Base-by-base conservation (phyloP, 176 grass and related monocot genomes). In the Carex parvula region DNA sequence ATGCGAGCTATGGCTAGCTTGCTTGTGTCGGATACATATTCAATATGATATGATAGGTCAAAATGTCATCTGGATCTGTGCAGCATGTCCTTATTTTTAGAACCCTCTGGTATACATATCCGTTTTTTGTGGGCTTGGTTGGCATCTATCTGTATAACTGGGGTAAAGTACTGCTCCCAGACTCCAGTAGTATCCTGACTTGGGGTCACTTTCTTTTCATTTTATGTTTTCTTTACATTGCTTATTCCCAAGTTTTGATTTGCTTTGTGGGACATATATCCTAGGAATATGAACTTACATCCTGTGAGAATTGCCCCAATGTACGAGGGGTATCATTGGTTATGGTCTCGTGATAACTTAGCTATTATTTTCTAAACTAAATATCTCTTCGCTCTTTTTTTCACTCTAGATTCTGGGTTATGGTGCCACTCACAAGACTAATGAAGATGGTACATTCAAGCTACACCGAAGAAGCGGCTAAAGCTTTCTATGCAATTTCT, bases 381-480 rank as follows among this genome's bases (percentile, higher is more conserved):
- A 30, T 75, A 41, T 82, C 21, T 82, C 15, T 80, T 70, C 9
- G 1, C 29, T 70, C 37, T 24, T 32, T 44, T 59, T 62, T n/a
- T 89, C 57, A 54, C 73, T 55, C 24, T 87, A 95, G 93, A 93
- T 93, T 87, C 85, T 95, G 26, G 85, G 79, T 87, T 89, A 93
- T 88, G 96, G 93, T 86, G 83, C 91, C n/a, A 86, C 81, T 98
- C 54, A 69, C 58, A 48, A 90, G 85, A 86, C 83, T 98, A 83
- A 89, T 93, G 84, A 93, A 95, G 85, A 95, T 99, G 96, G 91
- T 94, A 8, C 84, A 92, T 85, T 95, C 93, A 14, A 93, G 69
- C 54, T 92, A 87, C 54, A 57, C 79, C 54, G 89, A 93, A 83
- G 96, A 95, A 92, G 88, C 93, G 48, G 60, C 89, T 32, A 99